These are phyloP conservation scores for Lecanicillium sp. DNA, from an alignment of 2,329 filamentous ascomycete species.

Conservation along the genomic window DNA sequence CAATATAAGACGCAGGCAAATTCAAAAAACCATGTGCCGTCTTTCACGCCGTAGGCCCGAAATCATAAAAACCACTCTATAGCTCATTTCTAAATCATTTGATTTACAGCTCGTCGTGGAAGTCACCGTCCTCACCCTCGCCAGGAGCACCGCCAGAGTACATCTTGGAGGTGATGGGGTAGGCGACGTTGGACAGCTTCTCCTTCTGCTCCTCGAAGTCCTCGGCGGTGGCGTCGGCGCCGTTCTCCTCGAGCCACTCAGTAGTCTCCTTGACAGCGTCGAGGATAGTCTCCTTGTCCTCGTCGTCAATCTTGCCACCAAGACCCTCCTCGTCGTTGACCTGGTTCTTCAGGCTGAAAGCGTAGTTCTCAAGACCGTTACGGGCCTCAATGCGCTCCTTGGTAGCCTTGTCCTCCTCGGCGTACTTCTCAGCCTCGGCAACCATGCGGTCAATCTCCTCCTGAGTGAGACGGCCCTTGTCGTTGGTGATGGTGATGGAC, in stretches of 20 bases:
- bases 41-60: slow-evolving; percentile 8
- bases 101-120: slow-evolving; percentile 75
- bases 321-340: slow-evolving; percentile 94
- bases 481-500: slow-evolving; percentile 98
- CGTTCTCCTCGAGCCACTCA: slow-evolving; percentile 97
- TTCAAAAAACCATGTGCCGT: slow-evolving; percentile 16
- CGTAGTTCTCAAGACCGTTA: slow-evolving; percentile 98
- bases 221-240: slow-evolving; percentile 74
- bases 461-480: slow-evolving; percentile 93
- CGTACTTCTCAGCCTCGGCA: slow-evolving; percentile 94
- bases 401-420: slow-evolving; percentile 98
- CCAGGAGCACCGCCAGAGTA: slow-evolving; percentile 64
- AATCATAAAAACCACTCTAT: slow-evolving; percentile 15
- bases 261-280: slow-evolving; percentile 95
- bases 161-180: slow-evolving; percentile 98
- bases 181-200: slow-evolving; percentile 93
- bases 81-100: slow-evolving; percentile 18
- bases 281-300: slow-evolving; percentile 95
- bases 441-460: slow-evolving; percentile 99
- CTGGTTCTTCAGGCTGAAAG: slow-evolving; percentile 98
- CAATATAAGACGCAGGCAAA: slow-evolving; percentile 19
- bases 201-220: slow-evolving; percentile 99
- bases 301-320: slow-evolving; percentile 95
- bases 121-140: slow-evolving; percentile 64
- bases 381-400: slow-evolving; percentile 94